These are phyloP conservation scores for Chamaecyparis obtusa DNA, from an alignment of 75 land plant species.

Conservation along the genomic window DNA sequence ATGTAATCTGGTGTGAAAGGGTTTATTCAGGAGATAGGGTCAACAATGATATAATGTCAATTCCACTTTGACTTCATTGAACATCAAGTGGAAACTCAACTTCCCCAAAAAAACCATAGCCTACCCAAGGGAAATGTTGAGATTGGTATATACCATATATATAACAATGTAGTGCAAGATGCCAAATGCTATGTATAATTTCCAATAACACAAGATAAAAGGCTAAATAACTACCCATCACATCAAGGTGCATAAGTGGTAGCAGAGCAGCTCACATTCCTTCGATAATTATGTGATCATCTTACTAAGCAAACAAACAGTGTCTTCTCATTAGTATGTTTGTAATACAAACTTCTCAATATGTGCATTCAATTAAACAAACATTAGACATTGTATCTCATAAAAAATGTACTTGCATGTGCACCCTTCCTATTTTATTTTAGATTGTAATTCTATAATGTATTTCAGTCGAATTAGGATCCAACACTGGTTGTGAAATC, in stretches of 20 bases:
- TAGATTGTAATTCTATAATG: constrained; percentile 79
- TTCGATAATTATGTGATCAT: constrained; percentile 45
- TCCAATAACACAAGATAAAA: neutral
- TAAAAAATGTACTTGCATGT: constrained; percentile 49
- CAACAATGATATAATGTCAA: too few species aligned
- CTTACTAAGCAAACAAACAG: constrained; percentile 24
- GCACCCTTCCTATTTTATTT: constrained; percentile 37
- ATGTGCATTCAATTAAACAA: neutral
- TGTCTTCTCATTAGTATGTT: constrained; percentile 2
- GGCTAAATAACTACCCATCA: constrained; percentile 42
- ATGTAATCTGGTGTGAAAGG: too few species aligned
- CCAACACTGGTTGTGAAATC: constrained; percentile 90
- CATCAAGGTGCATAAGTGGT: constrained; percentile 67
- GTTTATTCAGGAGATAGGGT: too few species aligned
- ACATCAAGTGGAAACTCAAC: too few species aligned
- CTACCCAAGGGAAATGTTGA: too few species aligned
- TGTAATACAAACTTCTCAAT: too few species aligned
- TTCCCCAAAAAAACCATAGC: too few species aligned
- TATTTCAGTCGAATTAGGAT: constrained; percentile 57
- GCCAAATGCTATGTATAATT: neutral
- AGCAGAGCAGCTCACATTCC: constrained; percentile 44
- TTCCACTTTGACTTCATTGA: too few species aligned
- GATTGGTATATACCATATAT: too few species aligned
- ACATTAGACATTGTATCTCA: neutral
- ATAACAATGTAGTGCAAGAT: neutral